Conservation (phyloP, 495 filamentous ascomycete species). For the Clavariopsis aquatica region DNA sequence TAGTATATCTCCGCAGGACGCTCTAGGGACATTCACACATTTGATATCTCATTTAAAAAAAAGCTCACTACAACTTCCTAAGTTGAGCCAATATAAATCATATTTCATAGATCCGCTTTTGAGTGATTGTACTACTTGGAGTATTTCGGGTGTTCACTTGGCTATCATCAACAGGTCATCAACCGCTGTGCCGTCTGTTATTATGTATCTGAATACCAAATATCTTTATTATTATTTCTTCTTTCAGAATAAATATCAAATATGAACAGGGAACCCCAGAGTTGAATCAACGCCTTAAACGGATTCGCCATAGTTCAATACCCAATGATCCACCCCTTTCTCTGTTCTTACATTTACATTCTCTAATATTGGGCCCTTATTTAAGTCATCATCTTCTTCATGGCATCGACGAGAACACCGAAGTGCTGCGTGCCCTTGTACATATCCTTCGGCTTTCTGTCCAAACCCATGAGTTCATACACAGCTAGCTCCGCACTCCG, state of each 20-base stretch:
- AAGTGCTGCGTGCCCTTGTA: conserved; percentile 38
- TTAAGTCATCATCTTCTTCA: conserved; percentile 29
- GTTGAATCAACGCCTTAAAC: too few relatives aligned
- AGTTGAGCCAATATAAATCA: too few relatives aligned
- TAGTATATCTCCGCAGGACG: too few relatives aligned
- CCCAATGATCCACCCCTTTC: too few relatives aligned
- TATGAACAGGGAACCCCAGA: too few relatives aligned
- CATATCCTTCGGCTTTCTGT: conserved; percentile 35
- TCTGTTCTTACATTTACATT: too few relatives aligned
- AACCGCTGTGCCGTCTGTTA: neutral
- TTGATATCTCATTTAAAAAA: too few relatives aligned
- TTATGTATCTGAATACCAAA: too few relatives aligned
- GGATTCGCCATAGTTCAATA: too few relatives aligned
- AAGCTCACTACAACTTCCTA: neutral
- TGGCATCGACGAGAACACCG: conserved; percentile 33
- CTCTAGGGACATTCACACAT: too few relatives aligned
- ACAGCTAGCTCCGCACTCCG: conserved; percentile 49
- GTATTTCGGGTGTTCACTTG: neutral
- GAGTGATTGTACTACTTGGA: neutral
- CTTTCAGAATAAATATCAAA: too few relatives aligned
- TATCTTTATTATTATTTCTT: too few relatives aligned
- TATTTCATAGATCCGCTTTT: neutral
- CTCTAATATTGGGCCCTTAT: neutral
- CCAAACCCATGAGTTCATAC: conserved; percentile 34
- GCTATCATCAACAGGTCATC: neutral